A percentile compares a stretch with the other conserved stretches of the same genome.
phyloP scores from a whole-genome alignment of 2,329 filamentous ascomycete species.

The Xylaria sp. region DNA sequence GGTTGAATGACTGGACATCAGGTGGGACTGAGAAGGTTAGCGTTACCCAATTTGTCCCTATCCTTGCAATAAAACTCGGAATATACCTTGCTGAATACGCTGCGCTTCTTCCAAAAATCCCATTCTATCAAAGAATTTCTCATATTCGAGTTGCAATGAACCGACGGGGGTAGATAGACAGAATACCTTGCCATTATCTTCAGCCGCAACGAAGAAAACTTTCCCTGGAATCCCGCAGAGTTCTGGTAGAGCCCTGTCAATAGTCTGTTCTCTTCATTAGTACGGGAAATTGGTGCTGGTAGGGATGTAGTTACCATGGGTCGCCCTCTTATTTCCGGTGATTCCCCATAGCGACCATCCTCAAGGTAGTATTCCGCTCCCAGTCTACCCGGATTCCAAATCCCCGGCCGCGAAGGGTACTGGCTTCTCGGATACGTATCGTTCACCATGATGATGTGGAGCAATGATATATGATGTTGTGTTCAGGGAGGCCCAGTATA shows the following conservation, averaged over 20 bases:
- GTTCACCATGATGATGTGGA: constrained; percentile 47
- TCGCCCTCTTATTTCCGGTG: constrained; percentile 45
- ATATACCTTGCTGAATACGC: constrained; percentile 48
- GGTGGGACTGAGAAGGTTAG: constrained; percentile 5
- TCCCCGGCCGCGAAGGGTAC: constrained; percentile 43
- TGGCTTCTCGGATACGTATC: constrained; percentile 46
- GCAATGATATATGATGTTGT: neutral
- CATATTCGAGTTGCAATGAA: constrained; percentile 36
- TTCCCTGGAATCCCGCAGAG: constrained; percentile 58
- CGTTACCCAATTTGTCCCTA: neutral
- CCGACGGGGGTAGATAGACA: constrained; percentile 43
- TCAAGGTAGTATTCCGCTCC: constrained; percentile 35
- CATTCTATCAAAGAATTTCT: constrained; percentile 53
- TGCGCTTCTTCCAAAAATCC: constrained; percentile 49
- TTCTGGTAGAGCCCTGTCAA: constrained; percentile 57
- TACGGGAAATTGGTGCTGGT: neutral
- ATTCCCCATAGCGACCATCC: constrained; percentile 45
- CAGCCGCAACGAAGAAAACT: constrained; percentile 58
- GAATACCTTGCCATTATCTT: constrained; percentile 52
- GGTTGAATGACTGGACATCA: constrained; percentile 17
- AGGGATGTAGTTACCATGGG: constrained; percentile 44
- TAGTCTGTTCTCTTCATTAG: constrained; percentile 47
- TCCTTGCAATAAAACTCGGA: neutral
- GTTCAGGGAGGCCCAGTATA: neutral
- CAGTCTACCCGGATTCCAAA: constrained; percentile 40